Conservation (phyloP, 768 basidiomycete genomes). For the Phylloporus rhodoxanthus region DNA sequence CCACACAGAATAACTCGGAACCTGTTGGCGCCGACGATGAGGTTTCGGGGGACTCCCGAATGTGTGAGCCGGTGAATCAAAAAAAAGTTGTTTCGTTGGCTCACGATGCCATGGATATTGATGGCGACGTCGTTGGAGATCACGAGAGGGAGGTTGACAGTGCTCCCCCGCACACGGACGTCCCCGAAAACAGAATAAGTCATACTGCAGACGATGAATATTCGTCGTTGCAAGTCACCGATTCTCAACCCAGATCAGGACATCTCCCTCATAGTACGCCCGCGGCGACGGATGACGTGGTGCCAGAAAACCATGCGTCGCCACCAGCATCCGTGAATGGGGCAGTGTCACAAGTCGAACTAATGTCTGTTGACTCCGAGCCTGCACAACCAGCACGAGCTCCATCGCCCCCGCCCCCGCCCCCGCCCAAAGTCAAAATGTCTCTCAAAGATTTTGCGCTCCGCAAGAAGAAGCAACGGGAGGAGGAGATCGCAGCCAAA, state of each 20-base stretch:
- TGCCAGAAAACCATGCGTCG: neutral
- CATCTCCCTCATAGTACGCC: neutral
- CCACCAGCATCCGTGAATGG: constrained; percentile 1
- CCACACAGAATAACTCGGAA: neutral
- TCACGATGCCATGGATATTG: constrained; percentile 22
- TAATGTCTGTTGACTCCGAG: constrained; percentile 6
- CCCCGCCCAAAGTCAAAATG: constrained; percentile 48
- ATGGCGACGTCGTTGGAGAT: constrained; percentile 8
- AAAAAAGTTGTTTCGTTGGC: neutral
- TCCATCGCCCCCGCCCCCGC: constrained; percentile 29
- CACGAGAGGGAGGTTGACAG: neutral
- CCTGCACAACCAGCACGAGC: constrained; percentile 8
- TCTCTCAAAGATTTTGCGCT: constrained; percentile 54
- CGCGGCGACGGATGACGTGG: neutral
- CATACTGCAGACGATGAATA: neutral
- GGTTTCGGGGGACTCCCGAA: neutral
- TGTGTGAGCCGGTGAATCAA: neutral
- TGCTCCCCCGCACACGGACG: neutral
- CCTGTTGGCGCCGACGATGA: neutral
- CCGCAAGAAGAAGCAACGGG: constrained; percentile 48
- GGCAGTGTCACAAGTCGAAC: constrained; percentile 4
- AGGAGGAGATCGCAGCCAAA: constrained; percentile 37
- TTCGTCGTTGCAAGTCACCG: neutral
- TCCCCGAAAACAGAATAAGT: neutral
- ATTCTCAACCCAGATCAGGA: constrained; percentile 2